These are phyloP conservation scores for Podaxis sp. DNA, from an alignment of 768 basidiomycete genomes.

Conservation along the genomic window DNA sequence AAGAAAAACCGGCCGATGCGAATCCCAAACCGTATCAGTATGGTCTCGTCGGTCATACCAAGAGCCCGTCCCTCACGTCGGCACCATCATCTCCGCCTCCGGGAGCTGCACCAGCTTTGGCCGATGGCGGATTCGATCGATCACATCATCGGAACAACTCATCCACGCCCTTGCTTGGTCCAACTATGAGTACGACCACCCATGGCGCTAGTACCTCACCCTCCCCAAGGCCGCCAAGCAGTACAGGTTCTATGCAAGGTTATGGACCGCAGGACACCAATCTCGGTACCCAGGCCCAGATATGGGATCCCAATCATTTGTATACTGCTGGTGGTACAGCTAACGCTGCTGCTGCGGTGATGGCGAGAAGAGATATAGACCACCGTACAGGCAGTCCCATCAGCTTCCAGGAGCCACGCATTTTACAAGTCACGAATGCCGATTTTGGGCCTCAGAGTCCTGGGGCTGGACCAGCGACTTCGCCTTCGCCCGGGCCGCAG, in stretches of 20 bases:
- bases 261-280: conserved; percentile 16
- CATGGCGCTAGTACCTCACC: conserved; percentile 34
- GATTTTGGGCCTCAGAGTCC: conserved; percentile 18
- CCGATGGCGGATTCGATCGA: neutral
- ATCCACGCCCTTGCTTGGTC: conserved; percentile 3
- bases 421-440: conserved; percentile 41
- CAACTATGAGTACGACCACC: neutral
- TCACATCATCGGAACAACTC: conserved; percentile 8
- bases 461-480: conserved; percentile 22
- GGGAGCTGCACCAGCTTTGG: neutral
- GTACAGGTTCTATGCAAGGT: conserved; percentile 18
- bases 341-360: conserved; percentile 13
- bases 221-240: conserved; percentile 35
- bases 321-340: conserved; percentile 15
- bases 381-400: conserved; percentile 40
- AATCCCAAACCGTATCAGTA: conserved; percentile 63
- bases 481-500: conserved; percentile 19
- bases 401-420: conserved; percentile 36
- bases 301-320: conserved; percentile 5
- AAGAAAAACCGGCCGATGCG: conserved; percentile 20
- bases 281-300: conserved; percentile 18
- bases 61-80: conserved; percentile 27
- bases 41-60: conserved; percentile 53
- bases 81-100: conserved; percentile 37
- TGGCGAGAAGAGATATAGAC: conserved; percentile 18